These are phyloP conservation scores for Borovskyia barvae DNA, from an alignment of 208 protist species.

Conservation along the genomic window DNA sequence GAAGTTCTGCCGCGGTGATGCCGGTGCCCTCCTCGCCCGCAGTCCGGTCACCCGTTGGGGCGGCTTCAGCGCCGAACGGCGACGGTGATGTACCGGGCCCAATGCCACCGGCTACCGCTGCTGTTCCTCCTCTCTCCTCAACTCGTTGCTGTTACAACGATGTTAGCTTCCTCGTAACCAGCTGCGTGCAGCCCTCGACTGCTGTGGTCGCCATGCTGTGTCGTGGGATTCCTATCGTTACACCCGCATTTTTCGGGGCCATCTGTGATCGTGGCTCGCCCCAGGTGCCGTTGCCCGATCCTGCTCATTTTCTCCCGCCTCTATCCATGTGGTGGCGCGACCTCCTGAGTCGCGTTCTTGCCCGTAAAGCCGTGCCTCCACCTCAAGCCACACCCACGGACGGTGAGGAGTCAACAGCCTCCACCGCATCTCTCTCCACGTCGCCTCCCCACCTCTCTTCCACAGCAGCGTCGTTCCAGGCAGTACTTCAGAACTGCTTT, in stretches of 20 bases:
- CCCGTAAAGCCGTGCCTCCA: background rate
- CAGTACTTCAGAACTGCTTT: slow-evolving; percentile 7
- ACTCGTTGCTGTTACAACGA: slow-evolving; percentile 11
- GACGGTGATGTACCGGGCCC: too few relatives aligned
- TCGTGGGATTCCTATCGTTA: slow-evolving; percentile 53
- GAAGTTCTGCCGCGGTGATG: background rate
- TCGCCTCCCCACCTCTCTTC: background rate
- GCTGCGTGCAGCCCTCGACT: slow-evolving; percentile 42
- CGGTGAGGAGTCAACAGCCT: background rate
- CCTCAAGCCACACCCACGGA: background rate
- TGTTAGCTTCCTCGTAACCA: slow-evolving; percentile 29
- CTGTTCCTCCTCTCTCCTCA: background rate
- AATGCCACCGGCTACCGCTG: background rate
- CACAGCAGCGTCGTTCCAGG: background rate
- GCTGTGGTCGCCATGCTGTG: slow-evolving; percentile 62
- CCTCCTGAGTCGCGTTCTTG: slow-evolving; percentile 3
- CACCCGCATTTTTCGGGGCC: slow-evolving; percentile 52
- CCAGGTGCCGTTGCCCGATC: slow-evolving; percentile 53
- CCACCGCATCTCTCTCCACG: background rate
- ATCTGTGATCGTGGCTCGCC: slow-evolving; percentile 32
- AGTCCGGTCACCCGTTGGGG: too few relatives aligned
- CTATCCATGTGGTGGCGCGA: slow-evolving; percentile 20
- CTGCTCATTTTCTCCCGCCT: slow-evolving; percentile 25
- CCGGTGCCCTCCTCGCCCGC: too few relatives aligned
- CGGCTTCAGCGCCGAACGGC: too few relatives aligned